Evolutionary conservation across 495 filamentous ascomycete species (phyloP).

Genomic region (Tuber melanosporum): DNA sequence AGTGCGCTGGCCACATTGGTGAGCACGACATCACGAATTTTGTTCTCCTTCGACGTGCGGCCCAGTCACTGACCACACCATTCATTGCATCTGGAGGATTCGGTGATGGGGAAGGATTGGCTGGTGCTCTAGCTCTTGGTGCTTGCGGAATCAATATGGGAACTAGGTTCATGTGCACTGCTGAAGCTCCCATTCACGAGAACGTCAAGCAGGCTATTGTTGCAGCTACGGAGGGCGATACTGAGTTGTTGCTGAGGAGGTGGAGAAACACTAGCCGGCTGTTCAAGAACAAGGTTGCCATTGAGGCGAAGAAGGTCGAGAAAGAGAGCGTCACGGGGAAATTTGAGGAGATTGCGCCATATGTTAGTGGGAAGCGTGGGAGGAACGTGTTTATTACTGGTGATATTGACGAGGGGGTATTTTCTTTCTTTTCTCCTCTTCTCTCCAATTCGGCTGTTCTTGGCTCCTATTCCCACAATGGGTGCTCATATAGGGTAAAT

Average conservation of each 20-base stretch:
- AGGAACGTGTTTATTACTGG: slow-evolving; percentile 87
- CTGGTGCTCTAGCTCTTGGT: slow-evolving; percentile 82
- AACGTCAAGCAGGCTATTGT: slow-evolving; percentile 94
- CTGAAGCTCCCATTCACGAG: slow-evolving; percentile 83
- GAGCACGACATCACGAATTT: slow-evolving; percentile 97
- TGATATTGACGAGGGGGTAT: slow-evolving; percentile 81
- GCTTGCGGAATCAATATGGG: slow-evolving; percentile 97
- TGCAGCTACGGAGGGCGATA: slow-evolving; percentile 80
- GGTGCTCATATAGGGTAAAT: slow-evolving; percentile 17
- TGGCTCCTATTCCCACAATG: not conserved
- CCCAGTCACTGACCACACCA: slow-evolving; percentile 75
- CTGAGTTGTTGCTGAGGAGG: slow-evolving; percentile 74
- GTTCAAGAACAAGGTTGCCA: slow-evolving; percentile 81
- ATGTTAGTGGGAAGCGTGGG: slow-evolving; percentile 86
- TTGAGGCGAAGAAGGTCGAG: slow-evolving; percentile 75
- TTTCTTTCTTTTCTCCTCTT: slow-evolving; percentile 40
- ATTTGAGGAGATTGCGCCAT: slow-evolving; percentile 83
- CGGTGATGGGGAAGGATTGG: slow-evolving; percentile 88
- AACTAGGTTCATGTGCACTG: slow-evolving; percentile 87
- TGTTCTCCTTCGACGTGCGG: slow-evolving; percentile 77
- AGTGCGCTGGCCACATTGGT: slow-evolving; percentile 94
- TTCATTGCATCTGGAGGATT: slow-evolving; percentile 97
- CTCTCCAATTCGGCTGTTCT: slow-evolving; percentile 3
- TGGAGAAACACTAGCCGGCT: slow-evolving; percentile 91
- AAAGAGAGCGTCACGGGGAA: slow-evolving; percentile 76